These are phyloP conservation scores for Gaultheria prostrata DNA, from an alignment of 148 eudicot species.

Conservation along the genomic window DNA sequence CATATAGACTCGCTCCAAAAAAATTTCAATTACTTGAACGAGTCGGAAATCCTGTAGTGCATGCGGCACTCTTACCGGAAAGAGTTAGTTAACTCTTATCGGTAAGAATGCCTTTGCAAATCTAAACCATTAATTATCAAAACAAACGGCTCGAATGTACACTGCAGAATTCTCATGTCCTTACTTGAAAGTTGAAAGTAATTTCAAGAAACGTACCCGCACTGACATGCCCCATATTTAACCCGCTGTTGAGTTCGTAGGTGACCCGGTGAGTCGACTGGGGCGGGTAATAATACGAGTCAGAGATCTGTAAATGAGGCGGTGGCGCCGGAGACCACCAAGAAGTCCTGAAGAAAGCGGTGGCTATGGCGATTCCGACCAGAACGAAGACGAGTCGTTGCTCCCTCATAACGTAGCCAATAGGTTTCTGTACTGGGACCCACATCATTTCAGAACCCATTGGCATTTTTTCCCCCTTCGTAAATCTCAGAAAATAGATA, in stretches of 20 bases:
- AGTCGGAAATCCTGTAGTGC: too few relatives aligned
- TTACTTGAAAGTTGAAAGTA: neutral
- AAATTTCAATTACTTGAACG: too few relatives aligned
- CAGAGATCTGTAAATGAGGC: neutral
- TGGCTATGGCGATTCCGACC: slow-evolving; percentile 65
- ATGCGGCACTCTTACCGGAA: too few relatives aligned
- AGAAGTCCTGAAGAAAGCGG: slow-evolving; percentile 54
- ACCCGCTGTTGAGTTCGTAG: slow-evolving; percentile 27
- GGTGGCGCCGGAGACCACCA: slow-evolving; percentile 22
- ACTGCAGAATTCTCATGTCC: too few relatives aligned
- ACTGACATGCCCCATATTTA: neutral
- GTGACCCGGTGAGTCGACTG: slow-evolving; percentile 21
- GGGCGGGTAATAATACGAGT: slow-evolving; percentile 22
- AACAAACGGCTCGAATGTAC: too few relatives aligned
- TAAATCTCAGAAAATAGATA: neutral
- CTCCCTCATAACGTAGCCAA: slow-evolving; percentile 71
- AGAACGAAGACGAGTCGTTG: slow-evolving; percentile 70
- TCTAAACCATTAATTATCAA: too few relatives aligned
- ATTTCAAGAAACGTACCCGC: neutral
- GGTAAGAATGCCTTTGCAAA: too few relatives aligned
- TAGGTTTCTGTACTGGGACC: slow-evolving; percentile 43
- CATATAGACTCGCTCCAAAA: too few relatives aligned
- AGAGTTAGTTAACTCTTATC: too few relatives aligned
- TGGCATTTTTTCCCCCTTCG: neutral
- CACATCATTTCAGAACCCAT: slow-evolving; percentile 66